Percentiles rank a stretch among this genome's conserved stretches.
These are phyloP conservation scores for Ploettnerulaceae sp. DNA, from an alignment of 2,329 filamentous ascomycete species.

Conservation along the genomic window DNA sequence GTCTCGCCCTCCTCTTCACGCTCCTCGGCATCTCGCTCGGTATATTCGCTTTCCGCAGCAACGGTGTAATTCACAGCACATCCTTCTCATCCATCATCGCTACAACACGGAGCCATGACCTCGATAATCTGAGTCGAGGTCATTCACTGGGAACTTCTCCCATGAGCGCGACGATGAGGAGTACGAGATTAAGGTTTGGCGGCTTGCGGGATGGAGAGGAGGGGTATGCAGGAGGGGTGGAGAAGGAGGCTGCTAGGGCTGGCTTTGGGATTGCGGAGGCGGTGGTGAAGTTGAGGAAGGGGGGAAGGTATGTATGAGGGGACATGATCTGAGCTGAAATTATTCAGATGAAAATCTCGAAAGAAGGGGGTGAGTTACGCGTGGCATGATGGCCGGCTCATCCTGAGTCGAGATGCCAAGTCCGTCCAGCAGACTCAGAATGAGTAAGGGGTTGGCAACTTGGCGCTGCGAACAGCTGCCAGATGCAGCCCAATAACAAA, in stretches of 20 bases:
- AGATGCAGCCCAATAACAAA: too few relatives aligned
- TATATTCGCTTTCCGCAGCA: constrained; percentile 8
- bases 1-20: constrained; percentile 7
- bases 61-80: constrained; percentile 18
- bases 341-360: neutral
- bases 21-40: constrained; percentile 1
- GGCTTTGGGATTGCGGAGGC: neutral
- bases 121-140: constrained; percentile 6
- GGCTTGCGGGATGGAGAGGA: neutral
- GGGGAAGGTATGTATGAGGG: neutral
- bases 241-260: neutral
- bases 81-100: constrained; percentile 20
- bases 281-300: neutral
- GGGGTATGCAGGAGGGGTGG: neutral
- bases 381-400: too few relatives aligned
- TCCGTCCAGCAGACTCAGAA: too few relatives aligned
- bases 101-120: constrained; percentile 13
- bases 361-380: too few relatives aligned
- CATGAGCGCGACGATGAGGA: neutral
- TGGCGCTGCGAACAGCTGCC: too few relatives aligned
- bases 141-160: constrained; percentile 7
- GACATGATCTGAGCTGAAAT: too few relatives aligned
- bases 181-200: constrained; percentile 3
- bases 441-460: too few relatives aligned
- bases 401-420: too few relatives aligned